Base-by-base conservation (phyloP, 179 eudicot genomes). In the Heliamphora pulchella region DNA sequence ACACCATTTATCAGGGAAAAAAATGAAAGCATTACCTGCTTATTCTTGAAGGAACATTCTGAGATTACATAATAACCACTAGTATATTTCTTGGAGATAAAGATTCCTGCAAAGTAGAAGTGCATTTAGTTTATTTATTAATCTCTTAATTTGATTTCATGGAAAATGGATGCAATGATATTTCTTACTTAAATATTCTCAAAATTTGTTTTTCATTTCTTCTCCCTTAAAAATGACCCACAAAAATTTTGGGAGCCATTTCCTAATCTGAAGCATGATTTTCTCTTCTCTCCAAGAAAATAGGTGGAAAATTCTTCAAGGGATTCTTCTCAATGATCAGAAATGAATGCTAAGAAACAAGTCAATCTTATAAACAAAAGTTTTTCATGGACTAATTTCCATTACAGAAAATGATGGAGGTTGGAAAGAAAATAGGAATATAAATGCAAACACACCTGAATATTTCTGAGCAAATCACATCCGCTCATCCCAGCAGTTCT, bases 1-100 rank as follows among this genome's bases (percentile, higher is more conserved):
- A n/a, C n/a, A n/a, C n/a, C n/a, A n/a, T n/a, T n/a, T n/a, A n/a
- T n/a, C n/a, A n/a, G n/a, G n/a, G n/a, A n/a, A n/a, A n/a, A n/a
- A n/a, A n/a, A n/a, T n/a, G n/a, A n/a, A n/a, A n/a, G n/a, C n/a
- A n/a, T 84, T 86, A 89, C 91, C 91, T 87, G 79, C 50, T 89
- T 80, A 93, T 95, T 73, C 98, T 93, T 80, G 98, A 91, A 81
- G 98, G 98, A 63, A 91, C 95, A 90, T 95, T 88, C 84, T 95
- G 98, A 70, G 98, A 95, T 53, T 98, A 95, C 98, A 95, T 93
- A 55, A 95, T 92, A 51, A 95, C 96, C 39, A 95, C 98, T 14
- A 98, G 98, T 88, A 95, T 95, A 85, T 93, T 82, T 81, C 86
- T 90, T 66, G 92, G 86, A 79, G 89, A 80, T 44, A 95, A 86